These are phyloP conservation scores for Vanderwaltozyma yarrowii DNA, from an alignment of 805 yeast genomes.

Conservation along the genomic window DNA sequence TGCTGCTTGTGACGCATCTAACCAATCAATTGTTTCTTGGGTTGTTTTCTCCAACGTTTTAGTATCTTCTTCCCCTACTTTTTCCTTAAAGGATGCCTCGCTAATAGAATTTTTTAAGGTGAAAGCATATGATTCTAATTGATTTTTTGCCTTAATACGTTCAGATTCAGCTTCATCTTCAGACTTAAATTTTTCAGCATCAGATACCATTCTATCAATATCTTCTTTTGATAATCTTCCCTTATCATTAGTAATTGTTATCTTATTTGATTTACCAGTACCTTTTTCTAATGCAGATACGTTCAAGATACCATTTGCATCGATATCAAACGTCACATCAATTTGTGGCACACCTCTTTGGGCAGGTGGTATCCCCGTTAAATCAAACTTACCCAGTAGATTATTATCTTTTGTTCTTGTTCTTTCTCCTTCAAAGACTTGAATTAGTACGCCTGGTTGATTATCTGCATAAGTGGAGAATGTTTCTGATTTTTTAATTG, in stretches of 20 bases:
- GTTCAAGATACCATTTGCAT: slow-evolving; percentile 93
- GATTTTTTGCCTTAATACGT: slow-evolving; percentile 87
- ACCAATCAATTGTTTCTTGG: slow-evolving; percentile 79
- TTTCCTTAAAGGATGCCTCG: slow-evolving; percentile 68
- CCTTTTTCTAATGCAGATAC: slow-evolving; percentile 95
- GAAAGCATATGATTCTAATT: slow-evolving; percentile 88
- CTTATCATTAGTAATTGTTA: slow-evolving; percentile 95
- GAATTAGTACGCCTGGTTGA: slow-evolving; percentile 96
- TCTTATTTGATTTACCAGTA: slow-evolving; percentile 93
- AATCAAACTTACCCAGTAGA: slow-evolving; percentile 91
- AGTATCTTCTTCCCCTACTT: slow-evolving; percentile 56
- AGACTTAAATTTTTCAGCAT: slow-evolving; percentile 93
- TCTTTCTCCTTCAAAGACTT: slow-evolving; percentile 97
- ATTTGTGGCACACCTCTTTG: slow-evolving; percentile 98
- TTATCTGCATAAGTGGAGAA: slow-evolving; percentile 95
- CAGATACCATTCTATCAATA: slow-evolving; percentile 88
- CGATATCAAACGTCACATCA: slow-evolving; percentile 77
- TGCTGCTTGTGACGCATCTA: slow-evolving; percentile 86
- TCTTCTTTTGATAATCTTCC: slow-evolving; percentile 45
- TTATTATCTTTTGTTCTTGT: slow-evolving; percentile 91
- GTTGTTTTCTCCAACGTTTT: slow-evolving; percentile 63
- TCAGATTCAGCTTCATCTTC: slow-evolving; percentile 90
- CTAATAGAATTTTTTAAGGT: slow-evolving; percentile 72
- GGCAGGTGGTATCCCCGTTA: slow-evolving; percentile 92
- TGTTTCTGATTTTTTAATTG: slow-evolving; percentile 92